A percentile compares a stretch with the other conserved stretches of the same genome.
Conservation (phyloP, 441 rosid genomes). For the Euphorbia schlechtendalii region DNA sequence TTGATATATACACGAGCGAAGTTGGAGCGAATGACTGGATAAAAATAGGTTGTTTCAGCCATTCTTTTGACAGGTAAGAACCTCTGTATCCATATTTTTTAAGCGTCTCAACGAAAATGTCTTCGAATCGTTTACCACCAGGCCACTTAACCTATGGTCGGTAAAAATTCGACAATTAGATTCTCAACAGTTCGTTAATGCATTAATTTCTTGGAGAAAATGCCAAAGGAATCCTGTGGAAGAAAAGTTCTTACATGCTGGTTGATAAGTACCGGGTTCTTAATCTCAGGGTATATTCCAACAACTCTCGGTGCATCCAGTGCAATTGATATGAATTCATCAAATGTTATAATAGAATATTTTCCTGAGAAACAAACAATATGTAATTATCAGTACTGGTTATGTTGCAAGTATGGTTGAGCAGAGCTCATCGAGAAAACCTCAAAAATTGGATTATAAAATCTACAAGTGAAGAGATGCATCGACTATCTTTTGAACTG, state of each 20-base stretch:
- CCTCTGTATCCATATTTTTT: constrained; percentile 79
- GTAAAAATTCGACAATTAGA: neutral
- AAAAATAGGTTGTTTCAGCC: constrained; percentile 83
- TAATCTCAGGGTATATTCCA: constrained; percentile 97
- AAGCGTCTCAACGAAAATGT: constrained; percentile 58
- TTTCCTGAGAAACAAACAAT: constrained; percentile 45
- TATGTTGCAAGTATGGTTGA: too few species aligned
- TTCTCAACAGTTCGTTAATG: too few species aligned
- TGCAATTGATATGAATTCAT: constrained; percentile 86
- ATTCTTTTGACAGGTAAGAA: constrained; percentile 69
- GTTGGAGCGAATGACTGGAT: constrained; percentile 97
- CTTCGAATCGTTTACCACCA: constrained; percentile 64
- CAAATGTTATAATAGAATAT: constrained; percentile 73
- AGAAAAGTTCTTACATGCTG: constrained; percentile 69
- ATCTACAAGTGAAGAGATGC: too few species aligned
- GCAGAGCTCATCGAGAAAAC: too few species aligned
- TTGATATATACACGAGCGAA: constrained; percentile 64
- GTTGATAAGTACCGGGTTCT: constrained; percentile 78
- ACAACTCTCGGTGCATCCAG: constrained; percentile 80
- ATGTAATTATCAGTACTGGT: constrained; percentile 1
- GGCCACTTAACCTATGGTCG: constrained; percentile 77
- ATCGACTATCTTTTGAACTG: too few species aligned
- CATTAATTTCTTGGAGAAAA: too few species aligned
- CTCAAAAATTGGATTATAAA: too few species aligned
- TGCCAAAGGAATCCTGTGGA: too few species aligned